Evolutionary conservation across 164 flowering plant genomes (phyloP).

Genomic region (Chloranthus sessilifolius): DNA sequence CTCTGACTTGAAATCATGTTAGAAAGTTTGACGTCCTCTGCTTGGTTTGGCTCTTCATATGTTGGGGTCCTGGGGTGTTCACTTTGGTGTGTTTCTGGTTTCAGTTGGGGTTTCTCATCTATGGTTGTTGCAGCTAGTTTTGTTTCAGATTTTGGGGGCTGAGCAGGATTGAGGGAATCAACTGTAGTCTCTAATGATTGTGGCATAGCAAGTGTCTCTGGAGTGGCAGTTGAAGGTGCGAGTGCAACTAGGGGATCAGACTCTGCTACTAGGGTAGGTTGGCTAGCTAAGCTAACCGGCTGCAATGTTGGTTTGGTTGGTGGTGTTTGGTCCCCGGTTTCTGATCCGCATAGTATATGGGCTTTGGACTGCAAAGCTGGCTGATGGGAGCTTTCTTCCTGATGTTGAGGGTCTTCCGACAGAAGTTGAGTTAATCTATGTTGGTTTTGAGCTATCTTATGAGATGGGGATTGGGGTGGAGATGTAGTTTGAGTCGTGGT

Average conservation of each 20-base stretch:
- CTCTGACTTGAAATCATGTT: conserved; percentile 14
- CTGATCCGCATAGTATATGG: too few species aligned
- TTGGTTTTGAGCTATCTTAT: too few species aligned
- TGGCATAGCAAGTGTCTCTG: conserved; percentile 5
- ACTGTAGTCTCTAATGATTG: conserved; percentile 6
- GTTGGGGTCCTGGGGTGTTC: conserved; percentile 2
- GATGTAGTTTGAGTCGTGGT: not conserved
- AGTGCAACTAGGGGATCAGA: not conserved
- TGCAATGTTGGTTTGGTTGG: not conserved
- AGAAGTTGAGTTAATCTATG: too few species aligned
- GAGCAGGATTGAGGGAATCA: conserved; percentile 2
- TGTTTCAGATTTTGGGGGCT: conserved; percentile 7
- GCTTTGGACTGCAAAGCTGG: too few species aligned
- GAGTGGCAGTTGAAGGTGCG: not conserved
- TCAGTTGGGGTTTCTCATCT: conserved; percentile 14
- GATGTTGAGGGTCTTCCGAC: too few species aligned
- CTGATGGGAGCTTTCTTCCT: too few species aligned
- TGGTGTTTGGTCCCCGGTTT: conserved; percentile 1
- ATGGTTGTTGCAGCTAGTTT: conserved; percentile 16
- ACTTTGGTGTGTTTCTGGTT: conserved; percentile 8
- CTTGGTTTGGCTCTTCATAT: conserved; percentile 16
- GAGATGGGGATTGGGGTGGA: not conserved
- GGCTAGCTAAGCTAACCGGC: not conserved
- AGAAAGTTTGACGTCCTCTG: conserved; percentile 7
- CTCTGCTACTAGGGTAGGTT: not conserved